Base-by-base conservation (phyloP, 257 asterid species). In the Nicotiana obtusifolia region DNA sequence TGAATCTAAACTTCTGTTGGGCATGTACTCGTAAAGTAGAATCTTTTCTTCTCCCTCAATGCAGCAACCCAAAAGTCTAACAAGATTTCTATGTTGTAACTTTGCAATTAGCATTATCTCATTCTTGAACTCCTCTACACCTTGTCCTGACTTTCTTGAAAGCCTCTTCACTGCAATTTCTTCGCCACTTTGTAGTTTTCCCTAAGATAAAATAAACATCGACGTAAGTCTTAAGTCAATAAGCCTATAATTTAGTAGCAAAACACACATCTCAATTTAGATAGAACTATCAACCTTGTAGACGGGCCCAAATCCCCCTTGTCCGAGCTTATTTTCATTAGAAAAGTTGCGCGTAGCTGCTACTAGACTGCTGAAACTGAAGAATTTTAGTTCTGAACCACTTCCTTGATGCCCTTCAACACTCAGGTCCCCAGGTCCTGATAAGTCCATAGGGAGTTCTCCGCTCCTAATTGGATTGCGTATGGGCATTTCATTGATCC, bases 261-360 rank as follows among this genome's bases (percentile, higher is more conserved):
- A 66, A 5, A 19, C 47, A 52, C 19, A 1, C 5, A 14, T 14
- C 5, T 31, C 19, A 57, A 47, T 53, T 4, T 4, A n/a, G 37
- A 37, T 61, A 16, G 9, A 61, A 10, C 2, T 26, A 7, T 5
- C 47, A 82, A 94, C 99, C 90, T 86, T 91, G 87, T 93, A 95
- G 52, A 95, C 99, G 85, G 67, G 92, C 24, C 98, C 99, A 69
- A 93, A 95, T 84, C 99, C 99, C 56, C 99, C 99, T 56, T 92
- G 91, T 71, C 99, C 99, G 3, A 95, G 97, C 87, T 89, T 91
- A 76, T 92, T 93, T 82, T 67, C 81, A 31, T 83, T 13, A 2
- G 97, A 88, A 80, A 95, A 95, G 78, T 92, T 88, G 81, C 85
- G 66, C 1, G 99, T 92, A n/a, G 98, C 97, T n/a, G 86, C 86